phyloP scores from a whole-genome alignment of 116 monocot genomes.

The Posidonia oceanica region DNA sequence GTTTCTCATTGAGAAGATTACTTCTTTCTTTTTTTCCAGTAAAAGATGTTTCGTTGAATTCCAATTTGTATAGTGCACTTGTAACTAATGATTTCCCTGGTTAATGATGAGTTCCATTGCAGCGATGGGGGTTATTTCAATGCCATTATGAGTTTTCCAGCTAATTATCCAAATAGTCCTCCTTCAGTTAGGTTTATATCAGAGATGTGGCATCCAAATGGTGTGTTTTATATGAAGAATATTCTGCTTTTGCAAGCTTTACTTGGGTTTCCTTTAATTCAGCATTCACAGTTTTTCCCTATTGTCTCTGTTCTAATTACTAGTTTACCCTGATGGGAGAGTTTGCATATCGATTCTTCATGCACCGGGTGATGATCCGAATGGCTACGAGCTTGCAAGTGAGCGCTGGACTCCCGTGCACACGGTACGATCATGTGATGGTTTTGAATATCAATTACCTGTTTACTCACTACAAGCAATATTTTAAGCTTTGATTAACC shows the following conservation, averaged over 20 bases:
- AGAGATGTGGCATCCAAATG: slow-evolving; percentile 77
- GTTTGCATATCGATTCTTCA: slow-evolving; percentile 89
- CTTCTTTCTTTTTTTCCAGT: no score
- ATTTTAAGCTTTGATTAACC: no score
- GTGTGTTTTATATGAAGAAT: slow-evolving; percentile 14
- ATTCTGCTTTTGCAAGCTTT: background rate
- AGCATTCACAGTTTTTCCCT: background rate
- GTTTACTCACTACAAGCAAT: no score
- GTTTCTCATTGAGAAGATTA: background rate
- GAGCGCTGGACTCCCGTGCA: slow-evolving; percentile 80
- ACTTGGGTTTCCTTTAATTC: background rate
- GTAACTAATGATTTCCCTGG: no score
- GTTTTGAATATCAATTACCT: no score
- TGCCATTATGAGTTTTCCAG: slow-evolving; percentile 77
- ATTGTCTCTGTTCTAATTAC: background rate
- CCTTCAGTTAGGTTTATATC: slow-evolving; percentile 69
- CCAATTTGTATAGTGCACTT: no score
- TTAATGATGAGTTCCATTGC: slow-evolving; percentile 3
- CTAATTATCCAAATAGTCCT: slow-evolving; percentile 74
- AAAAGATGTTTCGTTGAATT: no score
- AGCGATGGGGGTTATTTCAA: slow-evolving; percentile 85
- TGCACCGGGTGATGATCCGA: slow-evolving; percentile 69
- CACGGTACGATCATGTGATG: slow-evolving; percentile 41
- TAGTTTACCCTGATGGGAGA: slow-evolving; percentile 71
- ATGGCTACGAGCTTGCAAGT: slow-evolving; percentile 82